Conservation (phyloP, 208 protist species). For the Lotmaria passim region DNA sequence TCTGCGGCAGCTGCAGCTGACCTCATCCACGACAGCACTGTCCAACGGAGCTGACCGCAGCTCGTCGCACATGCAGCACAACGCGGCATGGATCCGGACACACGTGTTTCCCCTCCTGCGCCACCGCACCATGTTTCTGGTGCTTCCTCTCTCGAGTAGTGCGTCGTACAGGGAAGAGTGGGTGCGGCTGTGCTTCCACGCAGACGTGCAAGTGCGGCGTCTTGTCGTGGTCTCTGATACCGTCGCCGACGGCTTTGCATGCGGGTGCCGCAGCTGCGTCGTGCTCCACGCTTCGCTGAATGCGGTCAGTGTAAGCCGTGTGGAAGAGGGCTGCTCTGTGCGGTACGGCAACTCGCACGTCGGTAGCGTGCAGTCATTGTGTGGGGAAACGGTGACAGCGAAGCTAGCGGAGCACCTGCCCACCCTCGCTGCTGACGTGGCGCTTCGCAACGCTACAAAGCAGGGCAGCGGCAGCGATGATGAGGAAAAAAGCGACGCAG, state of each 20-base stretch:
- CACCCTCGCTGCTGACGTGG: not conserved
- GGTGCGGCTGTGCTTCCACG: slow-evolving; percentile 35
- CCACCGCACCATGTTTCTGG: slow-evolving; percentile 42
- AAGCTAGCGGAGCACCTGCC: slow-evolving; percentile 10
- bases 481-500: not conserved
- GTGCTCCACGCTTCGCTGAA: slow-evolving; percentile 30
- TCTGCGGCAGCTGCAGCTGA: slow-evolving; percentile 2
- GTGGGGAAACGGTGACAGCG: slow-evolving; percentile 1
- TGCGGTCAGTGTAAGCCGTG: slow-evolving; percentile 19
- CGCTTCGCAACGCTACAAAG: not conserved
- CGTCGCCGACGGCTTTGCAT: slow-evolving; percentile 54
- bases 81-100: not conserved
- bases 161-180: slow-evolving; percentile 42
- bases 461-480: not conserved
- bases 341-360: slow-evolving; percentile 26
- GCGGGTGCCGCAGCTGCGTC: slow-evolving; percentile 35
- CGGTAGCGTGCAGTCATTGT: slow-evolving; percentile 14
- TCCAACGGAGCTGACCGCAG: not conserved
- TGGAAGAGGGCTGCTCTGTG: slow-evolving; percentile 23
- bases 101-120: slow-evolving; percentile 40
- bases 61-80: not conserved
- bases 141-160: slow-evolving; percentile 39
- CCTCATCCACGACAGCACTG: not conserved
- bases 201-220: slow-evolving; percentile 26
- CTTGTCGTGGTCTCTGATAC: slow-evolving; percentile 67